Percentiles rank a stretch among this genome's conserved stretches.
Evolutionary conservation across 768 basidiomycete genomes (phyloP).

Genomic region (Vishniacozyma victoriae): DNA sequence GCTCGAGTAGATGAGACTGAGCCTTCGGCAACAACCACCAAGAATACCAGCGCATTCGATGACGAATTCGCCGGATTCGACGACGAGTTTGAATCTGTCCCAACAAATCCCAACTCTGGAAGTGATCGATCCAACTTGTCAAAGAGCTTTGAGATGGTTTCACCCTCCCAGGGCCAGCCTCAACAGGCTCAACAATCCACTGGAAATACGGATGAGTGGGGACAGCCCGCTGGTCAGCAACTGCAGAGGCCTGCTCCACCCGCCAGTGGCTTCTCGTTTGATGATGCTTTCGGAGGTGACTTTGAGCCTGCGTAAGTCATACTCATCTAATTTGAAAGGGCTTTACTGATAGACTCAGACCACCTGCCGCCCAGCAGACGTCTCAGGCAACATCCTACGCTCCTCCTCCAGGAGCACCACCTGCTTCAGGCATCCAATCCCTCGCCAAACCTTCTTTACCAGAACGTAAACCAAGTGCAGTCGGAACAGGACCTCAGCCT

Average conservation of each 20-base stretch:
- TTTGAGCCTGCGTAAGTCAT: constrained; percentile 30
- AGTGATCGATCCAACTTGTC: constrained; percentile 1
- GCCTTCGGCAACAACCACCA: background rate
- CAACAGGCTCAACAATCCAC: too few species aligned
- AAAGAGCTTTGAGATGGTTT: constrained; percentile 45
- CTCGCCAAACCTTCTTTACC: constrained; percentile 19
- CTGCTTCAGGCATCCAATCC: constrained; percentile 13
- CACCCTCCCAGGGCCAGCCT: constrained; percentile 9
- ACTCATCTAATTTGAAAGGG: background rate
- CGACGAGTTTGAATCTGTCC: constrained; percentile 45
- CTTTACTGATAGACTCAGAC: background rate
- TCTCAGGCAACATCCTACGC: constrained; percentile 30
- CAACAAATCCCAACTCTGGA: constrained; percentile 12
- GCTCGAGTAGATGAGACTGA: constrained; percentile 24
- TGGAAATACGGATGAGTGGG: constrained; percentile 29
- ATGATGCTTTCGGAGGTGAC: constrained; percentile 51
- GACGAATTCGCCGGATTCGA: constrained; percentile 47
- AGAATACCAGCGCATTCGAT: constrained; percentile 31
- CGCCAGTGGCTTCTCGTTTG: constrained; percentile 48
- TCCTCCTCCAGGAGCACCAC: constrained; percentile 46
- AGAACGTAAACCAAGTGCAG: constrained; percentile 13
- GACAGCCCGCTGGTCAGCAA: constrained; percentile 10
- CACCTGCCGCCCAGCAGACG: constrained; percentile 22
- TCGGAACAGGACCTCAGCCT: constrained; percentile 28
- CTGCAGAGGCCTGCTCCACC: background rate